phyloP scores from a whole-genome alignment of 2,329 filamentous ascomycete species.

The Fusarium continuum region DNA sequence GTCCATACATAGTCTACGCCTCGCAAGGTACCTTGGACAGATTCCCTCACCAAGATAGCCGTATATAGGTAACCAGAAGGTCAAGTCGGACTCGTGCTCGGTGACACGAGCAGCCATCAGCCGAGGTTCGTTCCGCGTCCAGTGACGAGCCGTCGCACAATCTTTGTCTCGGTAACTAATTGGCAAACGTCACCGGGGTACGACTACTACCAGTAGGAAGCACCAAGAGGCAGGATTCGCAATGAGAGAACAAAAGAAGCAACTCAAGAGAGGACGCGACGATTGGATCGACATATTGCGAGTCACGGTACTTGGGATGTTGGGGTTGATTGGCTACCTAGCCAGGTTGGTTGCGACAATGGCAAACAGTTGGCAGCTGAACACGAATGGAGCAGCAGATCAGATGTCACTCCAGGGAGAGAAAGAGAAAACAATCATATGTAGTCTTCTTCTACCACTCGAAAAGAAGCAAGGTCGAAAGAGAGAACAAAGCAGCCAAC shows the following conservation, averaged over 20 bases:
- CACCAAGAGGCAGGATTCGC: constrained; percentile 24
- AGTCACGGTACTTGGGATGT: neutral
- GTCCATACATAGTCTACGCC: neutral
- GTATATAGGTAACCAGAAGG: neutral
- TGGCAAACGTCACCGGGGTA: neutral
- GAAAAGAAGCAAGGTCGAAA: constrained; percentile 14
- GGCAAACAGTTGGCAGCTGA: neutral
- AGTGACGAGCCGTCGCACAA: constrained; percentile 1
- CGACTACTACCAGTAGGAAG: too few relatives aligned
- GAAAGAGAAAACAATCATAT: constrained; percentile 6
- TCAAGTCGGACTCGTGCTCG: neutral
- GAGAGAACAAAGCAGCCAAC: constrained; percentile 16
- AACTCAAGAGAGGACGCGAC: constrained; percentile 5
- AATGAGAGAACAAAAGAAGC: constrained; percentile 11
- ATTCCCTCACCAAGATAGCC: too few relatives aligned
- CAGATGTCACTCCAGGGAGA: constrained; percentile 16
- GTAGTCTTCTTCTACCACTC: neutral
- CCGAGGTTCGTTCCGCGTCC: constrained; percentile 23
- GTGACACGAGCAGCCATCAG: constrained; percentile 21
- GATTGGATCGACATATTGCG: constrained; percentile 5
- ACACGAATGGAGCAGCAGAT: constrained; percentile 3
- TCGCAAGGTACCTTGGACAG: neutral
- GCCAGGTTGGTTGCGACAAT: neutral
- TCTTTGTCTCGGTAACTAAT: constrained; percentile 12
- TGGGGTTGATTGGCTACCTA: too few relatives aligned